Base-by-base conservation (phyloP, 768 basidiomycete genomes). In the Neoboletus brunneissimus region DNA sequence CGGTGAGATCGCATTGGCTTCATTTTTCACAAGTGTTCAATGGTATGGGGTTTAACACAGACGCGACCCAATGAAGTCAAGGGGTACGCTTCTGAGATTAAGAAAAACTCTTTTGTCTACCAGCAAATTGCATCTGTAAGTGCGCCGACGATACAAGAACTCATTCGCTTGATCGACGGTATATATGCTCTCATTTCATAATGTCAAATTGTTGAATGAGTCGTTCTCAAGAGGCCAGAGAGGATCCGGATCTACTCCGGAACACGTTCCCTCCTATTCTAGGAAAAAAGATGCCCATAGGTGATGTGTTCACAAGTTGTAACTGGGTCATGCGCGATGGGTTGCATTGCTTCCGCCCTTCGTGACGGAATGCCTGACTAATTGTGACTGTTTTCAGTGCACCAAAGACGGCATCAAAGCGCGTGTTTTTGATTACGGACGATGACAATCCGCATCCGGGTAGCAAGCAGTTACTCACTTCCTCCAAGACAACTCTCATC, bases 391-490 rank as follows among this genome's bases (percentile, higher is more conserved):
- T 51, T 49, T 48, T 38, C 57, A 94, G 91, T 12, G 89, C 91
- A 9, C 86, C 87, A 22, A 93, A 94, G 66, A 91, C 86, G 0
- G 91, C 93, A 3, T 86, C 88, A n/a, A 95, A 96, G 67, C 86
- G 94, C 6, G 82, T 98, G 1, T 98, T 98, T 69, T 75, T 96
- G 38, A 89, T 99, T 42, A 98, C 97, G 0, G 89, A 98, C 67
- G 86, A 73, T 18, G 71, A 72, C 56, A 57, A 79, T 54, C 73
- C 81, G 6, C 80, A 81, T 12, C 68, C 76, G 5, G 78, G 76
- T n/a, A 82, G 73, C 64, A 77, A 78, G 43, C 86, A 88, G 51
- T 72, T 91, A 11, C 70, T 82, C 7, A 87, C 80, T 1, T 87
- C 88, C 1, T 87, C 89, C 13, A 78, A 81, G 56, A 91, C 87